Evolutionary conservation across 768 basidiomycete genomes (phyloP), one percentile per base, ranked within the genome.

Genomic region (Saitozyma sp.): DNA sequence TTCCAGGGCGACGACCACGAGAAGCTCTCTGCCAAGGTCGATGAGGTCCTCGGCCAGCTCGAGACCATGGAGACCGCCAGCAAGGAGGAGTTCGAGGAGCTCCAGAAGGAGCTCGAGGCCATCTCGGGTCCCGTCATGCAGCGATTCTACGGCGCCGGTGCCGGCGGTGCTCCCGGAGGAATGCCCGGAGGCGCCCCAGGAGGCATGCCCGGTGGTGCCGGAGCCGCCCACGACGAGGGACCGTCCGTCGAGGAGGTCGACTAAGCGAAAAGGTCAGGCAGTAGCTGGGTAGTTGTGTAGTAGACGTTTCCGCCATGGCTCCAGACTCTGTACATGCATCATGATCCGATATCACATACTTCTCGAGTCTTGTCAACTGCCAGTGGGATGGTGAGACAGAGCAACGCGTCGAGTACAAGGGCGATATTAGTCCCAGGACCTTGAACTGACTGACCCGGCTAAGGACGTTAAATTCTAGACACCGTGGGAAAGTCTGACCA

Each of bases 1-100:
- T 75, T 79, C 69, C 56, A 61, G 10, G 68, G 61, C 43, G 69
- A 65, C 14, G 79, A 80, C 75, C 70, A 75, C 68, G 90, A 91
- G 78, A 88, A 92, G 80, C 86, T 95, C 59, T 85, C 89, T 49
- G 85, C 84, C 84, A 95, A 94, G 82, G 89, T 96, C 78, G 90
- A 95, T 76, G 92, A 93, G 54, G 80, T 90, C 57, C 90, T 96
- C 81, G 77, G 83, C 42, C 92, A 90, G 90, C 87, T 96, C 65
- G 92, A 94, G 75, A 80, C 73, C 61, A 90, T 92, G 45, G 89
- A 92, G 77, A 91, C 95, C 76, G 95, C 86, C 1, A 89, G 89
- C 68, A 93, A 91, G 83, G 91, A 93, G 76, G 94, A 97, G 82
- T 93, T 94, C 82, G 90, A 90, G 80, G 84, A 84, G 74, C 89